phyloP scores from a whole-genome alignment of 2,329 filamentous ascomycete genomes.

The Aspergillus sp. region DNA sequence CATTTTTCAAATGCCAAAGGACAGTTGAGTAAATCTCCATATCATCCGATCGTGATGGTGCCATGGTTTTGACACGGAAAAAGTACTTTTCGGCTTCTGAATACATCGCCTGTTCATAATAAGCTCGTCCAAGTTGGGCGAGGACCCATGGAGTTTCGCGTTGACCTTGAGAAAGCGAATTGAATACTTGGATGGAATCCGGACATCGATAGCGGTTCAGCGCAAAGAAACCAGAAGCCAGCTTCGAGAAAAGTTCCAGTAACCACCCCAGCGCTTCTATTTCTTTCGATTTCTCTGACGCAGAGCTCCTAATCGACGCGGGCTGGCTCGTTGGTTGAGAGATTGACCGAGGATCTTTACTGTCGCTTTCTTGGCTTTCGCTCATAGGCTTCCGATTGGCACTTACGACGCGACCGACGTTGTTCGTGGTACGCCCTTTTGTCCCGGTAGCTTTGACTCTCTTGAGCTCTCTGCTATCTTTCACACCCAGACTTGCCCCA shows the following conservation, averaged over 20 bases:
- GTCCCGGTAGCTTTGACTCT: constrained; percentile 70
- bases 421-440: constrained; percentile 60
- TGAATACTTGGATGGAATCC: constrained; percentile 67
- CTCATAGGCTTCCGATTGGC: constrained; percentile 67
- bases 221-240: constrained; percentile 71
- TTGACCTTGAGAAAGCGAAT: constrained; percentile 61
- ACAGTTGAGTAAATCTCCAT: constrained; percentile 98
- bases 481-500: constrained; percentile 49
- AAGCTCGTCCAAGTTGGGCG: constrained; percentile 78
- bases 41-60: constrained; percentile 76
- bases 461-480: constrained; percentile 66
- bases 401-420: constrained; percentile 77
- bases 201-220: constrained; percentile 70
- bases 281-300: constrained; percentile 53
- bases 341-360: constrained; percentile 48
- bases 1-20: constrained; percentile 95
- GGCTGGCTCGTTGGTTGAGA: constrained; percentile 24
- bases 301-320: constrained; percentile 23
- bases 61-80: constrained; percentile 65
- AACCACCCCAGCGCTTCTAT: constrained; percentile 70
- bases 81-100: constrained; percentile 81
- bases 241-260: constrained; percentile 70
- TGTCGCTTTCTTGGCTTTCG: constrained; percentile 57
- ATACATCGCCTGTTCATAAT: constrained; percentile 86
- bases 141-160: constrained; percentile 91